These are phyloP conservation scores for Marasmius tenuissimus DNA, from an alignment of 1,284 basidiomycete genomes.

Conservation along the genomic window DNA sequence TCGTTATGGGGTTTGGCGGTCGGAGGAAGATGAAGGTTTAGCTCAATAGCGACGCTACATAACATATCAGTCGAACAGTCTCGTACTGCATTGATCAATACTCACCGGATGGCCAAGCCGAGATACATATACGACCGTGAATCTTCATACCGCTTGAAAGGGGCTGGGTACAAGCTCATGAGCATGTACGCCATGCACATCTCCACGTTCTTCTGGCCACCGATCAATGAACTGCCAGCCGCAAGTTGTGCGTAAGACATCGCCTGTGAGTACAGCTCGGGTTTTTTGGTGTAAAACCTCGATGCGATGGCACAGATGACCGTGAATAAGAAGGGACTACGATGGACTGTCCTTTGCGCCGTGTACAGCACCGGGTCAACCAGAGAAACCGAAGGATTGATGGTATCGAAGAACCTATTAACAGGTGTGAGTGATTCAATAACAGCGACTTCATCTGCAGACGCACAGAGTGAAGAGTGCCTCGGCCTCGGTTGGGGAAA, in stretches of 20 bases:
- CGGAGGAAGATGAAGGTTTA: conserved; percentile 78
- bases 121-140: conserved; percentile 80
- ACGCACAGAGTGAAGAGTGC: conserved; percentile 77
- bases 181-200: conserved; percentile 74
- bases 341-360: conserved; percentile 66
- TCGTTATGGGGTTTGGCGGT: conserved; percentile 70
- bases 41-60: conserved; percentile 72
- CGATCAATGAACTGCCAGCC: conserved; percentile 70
- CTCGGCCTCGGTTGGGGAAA: conserved; percentile 72
- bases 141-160: conserved; percentile 75
- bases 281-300: conserved; percentile 65
- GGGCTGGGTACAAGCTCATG: conserved; percentile 71
- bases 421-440: conserved; percentile 8
- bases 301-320: conserved; percentile 80
- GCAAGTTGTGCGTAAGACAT: conserved; percentile 75
- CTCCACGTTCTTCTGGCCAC: conserved; percentile 74
- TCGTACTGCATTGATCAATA: not conserved
- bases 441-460: not conserved
- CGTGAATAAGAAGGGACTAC: conserved; percentile 81
- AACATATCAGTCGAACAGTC: not conserved
- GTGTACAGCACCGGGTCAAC: conserved; percentile 78
- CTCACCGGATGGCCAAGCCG: conserved; percentile 72
- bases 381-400: conserved; percentile 72
- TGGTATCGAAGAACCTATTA: conserved; percentile 68
- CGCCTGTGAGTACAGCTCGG: conserved; percentile 60